These are phyloP conservation scores for Coemansia sp. DNA, from an alignment of 192 early-diverging fungal genomes.

Conservation along the genomic window DNA sequence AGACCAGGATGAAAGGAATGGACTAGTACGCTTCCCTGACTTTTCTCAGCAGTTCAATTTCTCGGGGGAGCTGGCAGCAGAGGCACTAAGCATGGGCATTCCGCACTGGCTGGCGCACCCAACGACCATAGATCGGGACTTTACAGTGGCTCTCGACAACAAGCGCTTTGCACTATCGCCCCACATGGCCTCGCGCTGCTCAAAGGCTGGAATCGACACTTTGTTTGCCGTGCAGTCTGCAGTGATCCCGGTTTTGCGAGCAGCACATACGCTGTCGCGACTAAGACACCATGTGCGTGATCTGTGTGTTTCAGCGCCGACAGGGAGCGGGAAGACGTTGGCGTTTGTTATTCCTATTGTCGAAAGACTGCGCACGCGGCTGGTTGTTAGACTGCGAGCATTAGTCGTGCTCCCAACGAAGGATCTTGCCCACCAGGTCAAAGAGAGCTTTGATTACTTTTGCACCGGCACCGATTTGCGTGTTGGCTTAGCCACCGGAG, in stretches of 20 bases:
- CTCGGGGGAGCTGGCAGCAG: conserved; percentile 20
- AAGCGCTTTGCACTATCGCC: conserved; percentile 63
- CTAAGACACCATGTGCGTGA: conserved; percentile 80
- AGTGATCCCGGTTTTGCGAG: conserved; percentile 77
- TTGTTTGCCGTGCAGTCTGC: conserved; percentile 91
- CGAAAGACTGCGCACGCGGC: conserved; percentile 70
- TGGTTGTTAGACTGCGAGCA: conserved; percentile 80
- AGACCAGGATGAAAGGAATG: conserved; percentile 12
- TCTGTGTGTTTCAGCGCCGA: conserved; percentile 91
- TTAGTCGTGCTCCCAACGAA: conserved; percentile 91
- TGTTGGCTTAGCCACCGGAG: conserved; percentile 74
- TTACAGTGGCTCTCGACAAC: conserved; percentile 55
- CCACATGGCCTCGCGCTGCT: conserved; percentile 61
- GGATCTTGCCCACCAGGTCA: conserved; percentile 88
- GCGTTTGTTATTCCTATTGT: conserved; percentile 95
- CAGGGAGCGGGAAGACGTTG: conserved; percentile 95
- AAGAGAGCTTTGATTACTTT: conserved; percentile 78
- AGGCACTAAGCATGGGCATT: conserved; percentile 66
- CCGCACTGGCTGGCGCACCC: conserved; percentile 89
- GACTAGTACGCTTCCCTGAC: conserved; percentile 50
- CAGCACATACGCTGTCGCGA: conserved; percentile 63
- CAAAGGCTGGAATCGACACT: conserved; percentile 62
- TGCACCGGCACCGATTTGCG: conserved; percentile 74
- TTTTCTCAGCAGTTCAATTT: conserved; percentile 34
- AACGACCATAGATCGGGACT: conserved; percentile 63